Percentiles rank a stretch among this genome's conserved stretches.
Evolutionary conservation across 352 stramenopile genomes (phyloP).

Genomic region (Thraustochytrium striatum): DNA sequence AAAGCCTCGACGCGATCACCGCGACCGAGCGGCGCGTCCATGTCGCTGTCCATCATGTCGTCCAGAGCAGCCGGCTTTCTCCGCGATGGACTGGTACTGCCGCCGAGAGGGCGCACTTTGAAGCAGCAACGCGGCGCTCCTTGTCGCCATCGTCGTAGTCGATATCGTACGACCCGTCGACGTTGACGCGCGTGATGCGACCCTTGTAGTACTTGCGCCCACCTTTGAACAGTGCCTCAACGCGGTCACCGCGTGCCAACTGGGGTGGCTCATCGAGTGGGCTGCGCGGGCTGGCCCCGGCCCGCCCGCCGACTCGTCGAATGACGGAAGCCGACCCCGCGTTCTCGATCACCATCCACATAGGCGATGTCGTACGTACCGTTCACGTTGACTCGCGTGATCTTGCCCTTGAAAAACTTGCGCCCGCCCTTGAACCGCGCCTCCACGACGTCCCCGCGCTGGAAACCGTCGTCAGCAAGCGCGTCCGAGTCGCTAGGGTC

Average conservation of each 20-base stretch:
- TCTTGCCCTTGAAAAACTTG: conserved; percentile 70
- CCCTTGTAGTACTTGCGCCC: conserved; percentile 68
- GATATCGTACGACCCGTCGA: conserved; percentile 68
- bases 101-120: conserved; percentile 54
- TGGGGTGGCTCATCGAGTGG: too few species aligned
- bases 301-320: too few species aligned
- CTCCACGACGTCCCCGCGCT: conserved; percentile 62
- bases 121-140: conserved; percentile 56
- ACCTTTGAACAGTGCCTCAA: conserved; percentile 66
- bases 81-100: neutral
- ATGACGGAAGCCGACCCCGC: too few species aligned
- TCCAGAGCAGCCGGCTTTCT: too few species aligned
- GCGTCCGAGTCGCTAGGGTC: too few species aligned
- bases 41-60: neutral
- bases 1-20: conserved; percentile 32
- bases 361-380: conserved; percentile 70
- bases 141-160: conserved; percentile 72
- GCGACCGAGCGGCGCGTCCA: neutral
- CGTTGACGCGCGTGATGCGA: conserved; percentile 61
- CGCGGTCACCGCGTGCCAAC: conserved; percentile 58
- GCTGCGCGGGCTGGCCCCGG: too few species aligned
- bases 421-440: conserved; percentile 63
- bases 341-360: conserved; percentile 68
- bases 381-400: conserved; percentile 62
- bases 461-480: too few species aligned